Evolutionary conservation across 495 filamentous ascomycete species (phyloP).

Genomic region (Penicillium macrosclerotiorum): DNA sequence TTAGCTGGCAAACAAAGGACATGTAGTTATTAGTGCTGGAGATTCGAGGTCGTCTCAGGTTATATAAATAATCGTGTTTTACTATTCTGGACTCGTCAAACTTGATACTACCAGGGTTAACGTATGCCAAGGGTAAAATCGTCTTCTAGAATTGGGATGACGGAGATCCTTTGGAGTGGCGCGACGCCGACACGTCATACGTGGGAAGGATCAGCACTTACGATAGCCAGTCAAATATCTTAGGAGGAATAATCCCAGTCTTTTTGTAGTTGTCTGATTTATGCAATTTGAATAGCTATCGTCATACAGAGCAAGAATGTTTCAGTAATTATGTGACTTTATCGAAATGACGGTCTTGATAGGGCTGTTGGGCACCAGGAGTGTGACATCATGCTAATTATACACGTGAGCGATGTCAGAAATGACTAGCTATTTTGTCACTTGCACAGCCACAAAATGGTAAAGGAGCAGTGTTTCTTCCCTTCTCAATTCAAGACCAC

Average conservation of each 20-base stretch:
- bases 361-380: too few species aligned
- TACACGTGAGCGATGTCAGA: neutral
- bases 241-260: neutral
- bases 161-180: constrained; percentile 10
- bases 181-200: constrained; percentile 20
- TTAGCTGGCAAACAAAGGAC: neutral
- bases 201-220: constrained; percentile 25
- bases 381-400: constrained; percentile 1
- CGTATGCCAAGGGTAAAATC: constrained; percentile 21
- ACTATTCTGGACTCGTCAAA: neutral
- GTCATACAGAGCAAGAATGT: neutral
- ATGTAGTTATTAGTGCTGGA: too few species aligned
- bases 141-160: constrained; percentile 7
- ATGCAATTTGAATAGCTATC: neutral
- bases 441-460: too few species aligned
- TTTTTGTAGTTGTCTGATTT: neutral
- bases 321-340: too few species aligned
- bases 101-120: neutral
- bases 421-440: neutral
- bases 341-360: too few species aligned
- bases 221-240: constrained; percentile 11
- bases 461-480: too few species aligned
- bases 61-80: too few species aligned
- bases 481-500: too few species aligned
- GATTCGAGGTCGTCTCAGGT: too few species aligned